phyloP scores from a whole-genome alignment of 1,284 basidiomycete species.

The Chondrostereum purpureum region DNA sequence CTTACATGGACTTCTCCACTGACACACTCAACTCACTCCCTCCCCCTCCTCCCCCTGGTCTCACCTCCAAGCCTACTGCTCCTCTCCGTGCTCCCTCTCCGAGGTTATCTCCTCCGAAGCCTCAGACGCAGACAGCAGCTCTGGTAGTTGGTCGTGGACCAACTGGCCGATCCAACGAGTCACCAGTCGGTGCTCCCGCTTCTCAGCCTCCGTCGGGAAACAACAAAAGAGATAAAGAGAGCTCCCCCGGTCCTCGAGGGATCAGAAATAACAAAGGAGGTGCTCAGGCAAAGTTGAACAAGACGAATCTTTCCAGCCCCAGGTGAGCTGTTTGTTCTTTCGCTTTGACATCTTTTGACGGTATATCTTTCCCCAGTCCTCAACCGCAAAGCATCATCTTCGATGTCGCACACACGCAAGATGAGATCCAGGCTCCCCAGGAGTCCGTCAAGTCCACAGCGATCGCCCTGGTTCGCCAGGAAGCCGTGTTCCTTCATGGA shows the following conservation, averaged over 20 bases:
- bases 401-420: slow-evolving; percentile 63
- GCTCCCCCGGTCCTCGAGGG: slow-evolving; percentile 56
- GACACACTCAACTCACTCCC: slow-evolving; percentile 28
- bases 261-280: slow-evolving; percentile 32
- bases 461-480: slow-evolving; percentile 77
- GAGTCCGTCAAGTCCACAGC: slow-evolving; percentile 75
- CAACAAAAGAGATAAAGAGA: slow-evolving; percentile 56
- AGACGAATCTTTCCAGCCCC: slow-evolving; percentile 49
- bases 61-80: slow-evolving; percentile 41
- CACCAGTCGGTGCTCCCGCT: slow-evolving; percentile 24
- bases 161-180: slow-evolving; percentile 31
- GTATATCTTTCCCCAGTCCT: slow-evolving; percentile 29
- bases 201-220: slow-evolving; percentile 27
- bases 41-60: slow-evolving; percentile 40
- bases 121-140: slow-evolving; percentile 34
- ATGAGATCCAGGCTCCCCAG: slow-evolving; percentile 64
- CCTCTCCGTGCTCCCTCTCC: slow-evolving; percentile 46
- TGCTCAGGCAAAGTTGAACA: slow-evolving; percentile 29
- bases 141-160: slow-evolving; percentile 28
- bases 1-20: slow-evolving; percentile 43
- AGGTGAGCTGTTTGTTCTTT: slow-evolving; percentile 33
- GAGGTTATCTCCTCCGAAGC: slow-evolving; percentile 59
- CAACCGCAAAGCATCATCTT: slow-evolving; percentile 64
- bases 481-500: slow-evolving; percentile 71
- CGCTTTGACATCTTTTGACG: neutral